A percentile compares a stretch with the other conserved stretches of the same genome.
Evolutionary conservation across 768 basidiomycete genomes (phyloP).

Genomic region (Leccinellum rugosiceps): DNA sequence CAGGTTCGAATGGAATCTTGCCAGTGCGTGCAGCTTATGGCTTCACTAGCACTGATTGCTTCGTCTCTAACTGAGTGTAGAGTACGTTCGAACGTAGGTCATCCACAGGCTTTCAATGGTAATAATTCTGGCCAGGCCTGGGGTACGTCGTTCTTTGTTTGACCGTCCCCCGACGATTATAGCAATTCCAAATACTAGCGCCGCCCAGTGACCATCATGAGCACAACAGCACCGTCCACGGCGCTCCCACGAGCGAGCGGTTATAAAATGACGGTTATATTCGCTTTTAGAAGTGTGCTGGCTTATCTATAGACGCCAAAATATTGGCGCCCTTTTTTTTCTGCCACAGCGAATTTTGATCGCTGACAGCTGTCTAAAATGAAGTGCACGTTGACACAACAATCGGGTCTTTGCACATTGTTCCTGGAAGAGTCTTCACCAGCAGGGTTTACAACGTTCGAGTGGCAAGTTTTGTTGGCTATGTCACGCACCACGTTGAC

Average conservation of each 20-base stretch:
- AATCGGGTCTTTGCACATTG: background rate
- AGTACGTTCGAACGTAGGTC: background rate
- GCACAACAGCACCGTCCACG: background rate
- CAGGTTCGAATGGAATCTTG: background rate
- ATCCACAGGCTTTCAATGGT: background rate
- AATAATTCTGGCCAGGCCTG: background rate
- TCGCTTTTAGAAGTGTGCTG: background rate
- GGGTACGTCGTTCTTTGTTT: background rate
- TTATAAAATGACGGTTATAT: background rate
- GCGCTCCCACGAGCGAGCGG: background rate
- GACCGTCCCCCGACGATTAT: background rate
- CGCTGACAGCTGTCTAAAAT: background rate
- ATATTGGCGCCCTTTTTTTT: background rate
- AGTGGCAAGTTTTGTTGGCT: background rate
- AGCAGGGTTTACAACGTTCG: constrained; percentile 1
- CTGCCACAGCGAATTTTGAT: background rate
- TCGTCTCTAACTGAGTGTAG: background rate
- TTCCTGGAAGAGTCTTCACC: background rate
- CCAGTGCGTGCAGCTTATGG: background rate
- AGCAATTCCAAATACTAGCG: background rate
- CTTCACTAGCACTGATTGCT: background rate
- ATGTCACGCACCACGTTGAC: background rate
- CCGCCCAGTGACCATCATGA: background rate
- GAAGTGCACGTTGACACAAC: background rate
- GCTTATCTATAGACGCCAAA: background rate